These are phyloP conservation scores for Plenodomus lindquistii DNA, from an alignment of 2,329 filamentous ascomycete genomes.

Conservation along the genomic window DNA sequence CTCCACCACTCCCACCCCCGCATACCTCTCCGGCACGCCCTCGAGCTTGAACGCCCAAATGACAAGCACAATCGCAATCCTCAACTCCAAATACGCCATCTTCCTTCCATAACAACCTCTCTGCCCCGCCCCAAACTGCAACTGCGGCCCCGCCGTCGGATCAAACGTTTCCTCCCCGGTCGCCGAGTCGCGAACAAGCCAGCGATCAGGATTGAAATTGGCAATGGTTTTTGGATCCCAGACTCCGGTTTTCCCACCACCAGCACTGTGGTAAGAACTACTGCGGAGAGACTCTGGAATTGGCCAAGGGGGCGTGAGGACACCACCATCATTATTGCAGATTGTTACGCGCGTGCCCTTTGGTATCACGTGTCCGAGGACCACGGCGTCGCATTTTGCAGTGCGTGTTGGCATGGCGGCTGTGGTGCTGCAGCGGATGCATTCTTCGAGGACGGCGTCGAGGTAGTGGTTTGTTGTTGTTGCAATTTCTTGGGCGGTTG, in stretches of 20 bases:
- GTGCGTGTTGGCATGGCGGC: constrained; percentile 31
- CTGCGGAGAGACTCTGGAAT: constrained; percentile 38
- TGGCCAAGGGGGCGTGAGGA: constrained; percentile 5
- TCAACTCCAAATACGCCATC: constrained; percentile 33
- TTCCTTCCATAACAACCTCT: constrained; percentile 31
- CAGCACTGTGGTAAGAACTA: constrained; percentile 25
- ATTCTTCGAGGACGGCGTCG: constrained; percentile 50
- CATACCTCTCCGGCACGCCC: constrained; percentile 20
- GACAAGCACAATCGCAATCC: constrained; percentile 28
- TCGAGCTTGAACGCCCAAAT: constrained; percentile 36
- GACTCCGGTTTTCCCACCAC: constrained; percentile 20
- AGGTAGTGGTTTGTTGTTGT: constrained; percentile 45
- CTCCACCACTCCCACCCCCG: constrained; percentile 24
- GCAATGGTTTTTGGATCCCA: constrained; percentile 34
- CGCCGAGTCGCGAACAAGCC: constrained; percentile 37
- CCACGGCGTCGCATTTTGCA: constrained; percentile 42
- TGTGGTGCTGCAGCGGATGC: constrained; percentile 38
- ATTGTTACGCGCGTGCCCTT: constrained; percentile 44
- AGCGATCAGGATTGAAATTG: constrained; percentile 47
- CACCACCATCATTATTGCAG: constrained; percentile 22
- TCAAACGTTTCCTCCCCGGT: constrained; percentile 18
- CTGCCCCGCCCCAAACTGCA: constrained; percentile 30
- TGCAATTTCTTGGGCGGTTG: constrained; percentile 39
- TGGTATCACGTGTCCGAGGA: constrained; percentile 49
- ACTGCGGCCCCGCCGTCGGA: constrained; percentile 21